Percentiles rank a stretch among this genome's conserved stretches.
phyloP scores from a whole-genome alignment of 2,329 filamentous ascomycete species.

The Verticillium isaacii region DNA sequence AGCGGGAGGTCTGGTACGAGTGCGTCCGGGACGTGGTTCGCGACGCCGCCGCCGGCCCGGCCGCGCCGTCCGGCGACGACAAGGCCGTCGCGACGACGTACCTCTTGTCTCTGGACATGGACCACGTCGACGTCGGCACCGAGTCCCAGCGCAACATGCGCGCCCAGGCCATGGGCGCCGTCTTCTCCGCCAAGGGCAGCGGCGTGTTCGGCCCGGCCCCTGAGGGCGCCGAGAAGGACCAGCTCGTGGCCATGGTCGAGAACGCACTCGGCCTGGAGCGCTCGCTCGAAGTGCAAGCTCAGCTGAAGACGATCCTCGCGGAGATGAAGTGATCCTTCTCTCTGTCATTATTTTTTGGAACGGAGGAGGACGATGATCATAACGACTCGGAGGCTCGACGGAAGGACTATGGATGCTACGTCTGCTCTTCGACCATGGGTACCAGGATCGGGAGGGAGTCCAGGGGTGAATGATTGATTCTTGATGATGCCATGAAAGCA shows the following conservation, averaged over 20 bases:
- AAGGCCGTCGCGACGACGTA: slow-evolving; percentile 27
- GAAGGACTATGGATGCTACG: not conserved
- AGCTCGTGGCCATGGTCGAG: slow-evolving; percentile 22
- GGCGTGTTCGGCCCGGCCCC: slow-evolving; percentile 33
- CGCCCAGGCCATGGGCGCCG: slow-evolving; percentile 38
- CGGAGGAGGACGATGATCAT: not conserved
- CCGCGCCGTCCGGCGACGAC: slow-evolving; percentile 12
- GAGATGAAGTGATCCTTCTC: slow-evolving; percentile 17
- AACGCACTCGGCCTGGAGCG: slow-evolving; percentile 35
- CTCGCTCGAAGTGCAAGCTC: slow-evolving; percentile 39
- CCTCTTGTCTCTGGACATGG: slow-evolving; percentile 41
- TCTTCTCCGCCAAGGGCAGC: slow-evolving; percentile 34
- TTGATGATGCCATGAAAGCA: not conserved
- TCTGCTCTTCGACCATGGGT: not conserved
- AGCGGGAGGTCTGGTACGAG: slow-evolving; percentile 48
- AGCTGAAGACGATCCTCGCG: slow-evolving; percentile 30
- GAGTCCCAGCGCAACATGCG: slow-evolving; percentile 46
- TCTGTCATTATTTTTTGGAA: not conserved
- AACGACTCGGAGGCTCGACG: not conserved
- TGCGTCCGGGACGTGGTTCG: slow-evolving; percentile 42
- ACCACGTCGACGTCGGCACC: slow-evolving; percentile 39
- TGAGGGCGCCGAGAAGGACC: slow-evolving; percentile 13
- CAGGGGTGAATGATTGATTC: not conserved
- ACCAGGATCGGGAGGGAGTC: not conserved
- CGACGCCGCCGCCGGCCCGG: slow-evolving; percentile 24